These are phyloP conservation scores for Hysterium pulicare DNA, from an alignment of 2,329 filamentous ascomycete genomes.

Conservation along the genomic window DNA sequence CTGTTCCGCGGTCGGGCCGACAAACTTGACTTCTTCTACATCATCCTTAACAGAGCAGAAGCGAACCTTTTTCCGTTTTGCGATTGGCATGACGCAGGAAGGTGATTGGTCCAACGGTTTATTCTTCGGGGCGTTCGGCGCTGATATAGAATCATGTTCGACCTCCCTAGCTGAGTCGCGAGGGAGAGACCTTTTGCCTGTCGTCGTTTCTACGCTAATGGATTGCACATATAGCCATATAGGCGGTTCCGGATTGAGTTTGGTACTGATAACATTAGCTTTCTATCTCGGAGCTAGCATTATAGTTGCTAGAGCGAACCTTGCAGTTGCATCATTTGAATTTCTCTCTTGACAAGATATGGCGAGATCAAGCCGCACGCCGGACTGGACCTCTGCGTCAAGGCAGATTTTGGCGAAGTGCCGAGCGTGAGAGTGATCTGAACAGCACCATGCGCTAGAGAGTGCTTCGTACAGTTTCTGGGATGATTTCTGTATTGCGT, in stretches of 20 bases:
- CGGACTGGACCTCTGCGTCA: slow-evolving; percentile 13
- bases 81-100: too few species aligned
- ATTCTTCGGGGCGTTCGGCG: too few species aligned
- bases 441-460: slow-evolving; percentile 20
- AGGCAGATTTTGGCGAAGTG: slow-evolving; percentile 24
- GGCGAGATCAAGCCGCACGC: slow-evolving; percentile 21
- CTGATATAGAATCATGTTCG: neutral
- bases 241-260: slow-evolving; percentile 8
- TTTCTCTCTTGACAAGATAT: slow-evolving; percentile 18
- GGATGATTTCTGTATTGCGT: slow-evolving; percentile 13
- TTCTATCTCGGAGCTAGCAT: neutral
- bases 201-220: slow-evolving; percentile 10
- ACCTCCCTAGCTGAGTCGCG: too few species aligned
- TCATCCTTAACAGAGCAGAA: neutral
- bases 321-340: too few species aligned
- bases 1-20: neutral
- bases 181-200: neutral
- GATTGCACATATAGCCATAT: slow-evolving; percentile 25
- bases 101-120: too few species aligned
- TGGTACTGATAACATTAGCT: neutral
- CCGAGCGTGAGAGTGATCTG: slow-evolving; percentile 12
- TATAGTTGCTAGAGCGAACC: too few species aligned
- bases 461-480: slow-evolving; percentile 22
- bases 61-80: too few species aligned
- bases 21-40: neutral